phyloP scores from a whole-genome alignment of 257 asterid genomes.

The Jaltomata sinuosa region DNA sequence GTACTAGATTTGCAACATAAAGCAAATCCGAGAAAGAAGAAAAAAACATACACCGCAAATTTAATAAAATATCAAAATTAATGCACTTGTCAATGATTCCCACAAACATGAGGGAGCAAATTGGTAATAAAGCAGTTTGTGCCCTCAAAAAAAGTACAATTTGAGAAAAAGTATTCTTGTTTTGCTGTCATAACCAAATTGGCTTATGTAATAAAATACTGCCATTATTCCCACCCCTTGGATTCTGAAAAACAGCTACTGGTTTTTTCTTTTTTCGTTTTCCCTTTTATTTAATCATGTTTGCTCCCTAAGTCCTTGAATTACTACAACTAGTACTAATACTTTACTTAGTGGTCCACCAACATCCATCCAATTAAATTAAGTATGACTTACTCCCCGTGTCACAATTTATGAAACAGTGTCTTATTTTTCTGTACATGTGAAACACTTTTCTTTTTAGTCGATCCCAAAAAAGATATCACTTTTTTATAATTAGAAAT shows the following conservation, averaged over 20 bases:
- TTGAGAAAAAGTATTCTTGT: background rate
- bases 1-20: background rate
- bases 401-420: no score
- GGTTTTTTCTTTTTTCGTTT: background rate
- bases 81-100: slow-evolving; percentile 7
- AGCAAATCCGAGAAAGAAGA: background rate
- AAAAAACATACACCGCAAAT: background rate
- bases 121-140: background rate
- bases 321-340: background rate
- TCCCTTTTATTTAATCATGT: background rate
- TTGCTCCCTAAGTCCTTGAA: background rate
- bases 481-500: no score
- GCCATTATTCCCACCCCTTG: slow-evolving; percentile 20
- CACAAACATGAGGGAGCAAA: slow-evolving; percentile 7
- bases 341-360: background rate
- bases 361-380: background rate
- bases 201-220: background rate
- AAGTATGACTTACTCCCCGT: background rate
- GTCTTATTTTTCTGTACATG: no score
- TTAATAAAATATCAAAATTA: background rate
- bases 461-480: no score
- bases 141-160: background rate
- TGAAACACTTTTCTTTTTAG: no score
- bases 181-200: background rate
- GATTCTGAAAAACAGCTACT: slow-evolving; percentile 20